A percentile compares a stretch with the other conserved stretches of the same genome.
Evolutionary conservation across 1,284 basidiomycete species (phyloP).

Genomic region (Ceratobasidium sp.): DNA sequence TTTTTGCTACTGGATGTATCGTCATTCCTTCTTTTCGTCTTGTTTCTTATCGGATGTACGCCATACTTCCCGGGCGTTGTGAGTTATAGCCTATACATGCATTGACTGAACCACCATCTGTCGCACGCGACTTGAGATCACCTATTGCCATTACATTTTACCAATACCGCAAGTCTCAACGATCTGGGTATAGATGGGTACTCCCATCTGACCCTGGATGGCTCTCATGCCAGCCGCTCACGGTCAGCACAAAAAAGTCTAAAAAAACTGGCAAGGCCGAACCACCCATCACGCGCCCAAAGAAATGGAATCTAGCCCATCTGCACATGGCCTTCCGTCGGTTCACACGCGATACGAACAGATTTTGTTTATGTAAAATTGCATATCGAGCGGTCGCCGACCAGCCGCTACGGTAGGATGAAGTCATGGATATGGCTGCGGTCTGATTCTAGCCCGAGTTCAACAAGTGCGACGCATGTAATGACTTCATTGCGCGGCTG

Average conservation of each 20-base stretch:
- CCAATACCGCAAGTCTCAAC: too few relatives aligned
- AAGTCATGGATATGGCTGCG: not conserved
- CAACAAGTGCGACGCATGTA: not conserved
- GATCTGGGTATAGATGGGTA: not conserved
- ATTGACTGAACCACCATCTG: not conserved
- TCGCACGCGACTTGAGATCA: not conserved
- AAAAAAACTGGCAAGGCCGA: not conserved
- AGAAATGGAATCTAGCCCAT: not conserved
- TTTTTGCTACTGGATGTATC: not conserved
- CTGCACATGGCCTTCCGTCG: not conserved
- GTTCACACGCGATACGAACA: constrained; percentile 2
- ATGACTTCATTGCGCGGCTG: not conserved
- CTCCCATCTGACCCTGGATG: not conserved
- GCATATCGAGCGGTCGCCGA: too few relatives aligned
- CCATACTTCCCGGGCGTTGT: constrained; percentile 7
- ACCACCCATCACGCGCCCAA: not conserved
- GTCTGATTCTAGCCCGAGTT: not conserved
- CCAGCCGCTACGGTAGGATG: not conserved
- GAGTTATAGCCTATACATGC: constrained; percentile 5
- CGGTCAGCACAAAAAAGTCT: not conserved
- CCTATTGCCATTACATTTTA: too few relatives aligned
- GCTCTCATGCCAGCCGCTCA: constrained; percentile 6
- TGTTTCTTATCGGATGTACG: not conserved
- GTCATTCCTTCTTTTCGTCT: not conserved
- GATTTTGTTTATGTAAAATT: constrained; percentile 5